These are phyloP conservation scores for Artemisia argyi DNA, from an alignment of 129 eudicot genomes.

Conservation along the genomic window DNA sequence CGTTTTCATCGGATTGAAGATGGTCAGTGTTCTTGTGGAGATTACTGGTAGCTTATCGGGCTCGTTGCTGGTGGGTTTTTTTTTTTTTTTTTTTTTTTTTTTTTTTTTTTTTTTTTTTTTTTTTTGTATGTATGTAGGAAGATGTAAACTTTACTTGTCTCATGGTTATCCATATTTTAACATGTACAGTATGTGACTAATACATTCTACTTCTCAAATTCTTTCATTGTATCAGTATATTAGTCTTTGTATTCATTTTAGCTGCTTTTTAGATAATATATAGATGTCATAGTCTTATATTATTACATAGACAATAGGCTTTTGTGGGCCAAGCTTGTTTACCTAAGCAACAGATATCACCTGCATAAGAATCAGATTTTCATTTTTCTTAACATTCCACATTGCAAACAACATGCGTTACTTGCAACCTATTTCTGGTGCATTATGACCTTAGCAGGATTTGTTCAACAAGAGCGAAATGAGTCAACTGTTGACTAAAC, in stretches of 20 bases:
- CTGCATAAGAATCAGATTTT: background rate
- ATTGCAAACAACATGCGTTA: conserved; percentile 4
- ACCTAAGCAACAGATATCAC: background rate
- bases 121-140: conserved; percentile 7
- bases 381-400: conserved; percentile 11
- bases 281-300: background rate
- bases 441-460: conserved; percentile 21
- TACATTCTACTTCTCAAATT: background rate
- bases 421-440: conserved; percentile 8
- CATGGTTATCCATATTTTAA: background rate
- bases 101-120: too few species aligned
- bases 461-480: conserved; percentile 9
- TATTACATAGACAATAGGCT: background rate
- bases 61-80: conserved; percentile 6
- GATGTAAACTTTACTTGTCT: background rate
- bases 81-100: too few species aligned
- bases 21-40: conserved; percentile 77
- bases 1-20: conserved; percentile 79
- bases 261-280: background rate
- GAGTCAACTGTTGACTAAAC: conserved; percentile 21
- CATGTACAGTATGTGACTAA: background rate
- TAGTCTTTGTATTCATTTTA: background rate
- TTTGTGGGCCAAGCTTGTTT: background rate
- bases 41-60: conserved; percentile 65
- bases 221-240: background rate